These are phyloP conservation scores for Cyclocybe cylindracea DNA, from an alignment of 768 basidiomycete species.

Conservation along the genomic window DNA sequence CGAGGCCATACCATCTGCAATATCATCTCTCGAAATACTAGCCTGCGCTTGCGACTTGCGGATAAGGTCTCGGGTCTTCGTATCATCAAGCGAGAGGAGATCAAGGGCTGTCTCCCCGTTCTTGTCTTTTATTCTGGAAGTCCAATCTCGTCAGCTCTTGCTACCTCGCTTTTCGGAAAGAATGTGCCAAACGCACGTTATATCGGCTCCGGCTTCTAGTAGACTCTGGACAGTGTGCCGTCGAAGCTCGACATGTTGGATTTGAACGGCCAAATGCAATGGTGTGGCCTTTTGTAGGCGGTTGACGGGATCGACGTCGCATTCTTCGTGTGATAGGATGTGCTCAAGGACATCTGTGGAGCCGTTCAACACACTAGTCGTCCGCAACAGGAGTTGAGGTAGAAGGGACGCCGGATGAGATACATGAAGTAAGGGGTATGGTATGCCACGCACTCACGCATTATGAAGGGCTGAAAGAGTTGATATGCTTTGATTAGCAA, in stretches of 20 bases:
- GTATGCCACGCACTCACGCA: slow-evolving; percentile 20
- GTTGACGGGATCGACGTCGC: slow-evolving; percentile 83
- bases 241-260: slow-evolving; percentile 57
- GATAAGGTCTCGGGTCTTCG: slow-evolving; percentile 50
- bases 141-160: background rate
- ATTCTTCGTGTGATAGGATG: slow-evolving; percentile 71
- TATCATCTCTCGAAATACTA: slow-evolving; percentile 56
- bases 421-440: background rate
- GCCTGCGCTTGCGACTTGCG: slow-evolving; percentile 53
- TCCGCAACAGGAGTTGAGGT: background rate
- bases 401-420: background rate
- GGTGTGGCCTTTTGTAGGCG: slow-evolving; percentile 72
- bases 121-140: slow-evolving; percentile 69
- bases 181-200: slow-evolving; percentile 41
- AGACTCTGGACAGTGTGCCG: slow-evolving; percentile 58
- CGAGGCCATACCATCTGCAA: slow-evolving; percentile 56
- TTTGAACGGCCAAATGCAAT: slow-evolving; percentile 68
- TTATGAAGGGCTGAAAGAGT: slow-evolving; percentile 25
- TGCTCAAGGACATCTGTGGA: slow-evolving; percentile 68
- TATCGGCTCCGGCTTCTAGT: slow-evolving; percentile 80
- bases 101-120: slow-evolving; percentile 58
- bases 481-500: slow-evolving; percentile 18
- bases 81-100: slow-evolving; percentile 53
- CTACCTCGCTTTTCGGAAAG: background rate
- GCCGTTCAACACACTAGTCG: slow-evolving; percentile 50